Base-by-base conservation (phyloP, 306 rosid species). In the Sphenostylis stenocarpa region DNA sequence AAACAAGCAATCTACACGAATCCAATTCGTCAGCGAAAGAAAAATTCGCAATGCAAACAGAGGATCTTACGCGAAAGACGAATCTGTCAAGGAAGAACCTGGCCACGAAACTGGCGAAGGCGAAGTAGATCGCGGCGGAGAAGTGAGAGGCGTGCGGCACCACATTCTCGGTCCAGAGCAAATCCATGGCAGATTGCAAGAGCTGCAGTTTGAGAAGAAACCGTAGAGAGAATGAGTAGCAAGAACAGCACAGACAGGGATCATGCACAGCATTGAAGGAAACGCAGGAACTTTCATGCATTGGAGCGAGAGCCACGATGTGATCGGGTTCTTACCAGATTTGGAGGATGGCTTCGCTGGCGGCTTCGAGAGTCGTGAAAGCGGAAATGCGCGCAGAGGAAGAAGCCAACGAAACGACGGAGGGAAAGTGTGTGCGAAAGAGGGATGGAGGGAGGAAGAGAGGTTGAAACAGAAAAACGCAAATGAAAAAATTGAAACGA, bases 41-140 rank as follows among this genome's bases (percentile, higher is more conserved):
- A 6, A 69, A 48, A 14, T 26, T 15, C 2, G 38, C n/a, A 16
- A 49, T 2, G 26, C 7, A 67, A 65, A 26, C 16, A 12, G 21
- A 53, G 78, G 82, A 83, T 79, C 96, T 85, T 90, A 95, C 96
- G 60, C 88, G 86, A 61, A 90, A 92, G 72, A 95, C 70, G 90
- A 66, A 90, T 85, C 70, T 90, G 83, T 94, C 97, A 15, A 94
- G 83, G 41, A 90, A 26, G 89, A 86, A 79, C 78, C 94, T 84
- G 11, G 87, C 90, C 16, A 39, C 84, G 33, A 84, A 72, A 83
- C 81, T 84, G 72, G 82, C 80, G 21, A 86, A 24, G 16, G 96
- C 87, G 80, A 89, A 89, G 86, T 73, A 92, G 86, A 91, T 44
- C 53, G 93, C 90, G 78, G 86, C 24, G 70, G 75, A 4, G 79